Base-by-base conservation (phyloP, 192 early-diverging fungal genomes). In the Coemansia sp. region DNA sequence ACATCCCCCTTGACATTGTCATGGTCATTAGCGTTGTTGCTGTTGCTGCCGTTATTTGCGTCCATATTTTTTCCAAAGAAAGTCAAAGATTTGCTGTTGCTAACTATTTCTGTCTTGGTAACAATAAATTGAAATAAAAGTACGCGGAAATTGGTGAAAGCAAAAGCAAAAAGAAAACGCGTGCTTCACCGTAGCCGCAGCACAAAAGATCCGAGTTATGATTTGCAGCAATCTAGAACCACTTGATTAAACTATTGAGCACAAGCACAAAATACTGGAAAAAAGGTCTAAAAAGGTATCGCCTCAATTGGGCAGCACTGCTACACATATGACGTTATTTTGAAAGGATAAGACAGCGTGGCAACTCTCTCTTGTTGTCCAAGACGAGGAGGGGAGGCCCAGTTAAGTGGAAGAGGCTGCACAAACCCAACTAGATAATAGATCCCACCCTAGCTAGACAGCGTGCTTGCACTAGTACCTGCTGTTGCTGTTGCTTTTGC, bases 1-100 rank as follows among this genome's bases (percentile, higher is more conserved):
- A 75, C 73, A 39, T 85, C 81, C 63, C 71, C 76, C 66, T 55
- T 39, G 6, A 30, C 57, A n/a, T 45, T 41, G 52, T 35, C 45
- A 12, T 49, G 24, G 44, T 39, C 34, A 7, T 53, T 64, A 21
- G 15, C 33, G 4, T 70, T 56, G 63, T 66, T 41, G 39, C 9
- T 14, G 39, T 41, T 8, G 39, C 6, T 41, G 38, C 10, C 38
- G 43, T 49, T 21, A 7, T 44, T 67, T 18, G 14, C 38, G 5
- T 69, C 39, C 39, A 41, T 41, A 1, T 41, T 41, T 30, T 30
- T 30, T n/a, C n/a, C 30, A 30, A 30, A 30, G 12, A 41, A 41
- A 4, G 39, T 30, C 30, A 30, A 30, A 41, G 39, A 8, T 41
- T 41, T 14, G 7, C 39, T 4, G 39, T 41, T 6, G 1, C 39